Evolutionary conservation across 768 basidiomycete species (phyloP), one percentile per base, ranked within the genome.

Genomic region (Suillus weaverae): DNA sequence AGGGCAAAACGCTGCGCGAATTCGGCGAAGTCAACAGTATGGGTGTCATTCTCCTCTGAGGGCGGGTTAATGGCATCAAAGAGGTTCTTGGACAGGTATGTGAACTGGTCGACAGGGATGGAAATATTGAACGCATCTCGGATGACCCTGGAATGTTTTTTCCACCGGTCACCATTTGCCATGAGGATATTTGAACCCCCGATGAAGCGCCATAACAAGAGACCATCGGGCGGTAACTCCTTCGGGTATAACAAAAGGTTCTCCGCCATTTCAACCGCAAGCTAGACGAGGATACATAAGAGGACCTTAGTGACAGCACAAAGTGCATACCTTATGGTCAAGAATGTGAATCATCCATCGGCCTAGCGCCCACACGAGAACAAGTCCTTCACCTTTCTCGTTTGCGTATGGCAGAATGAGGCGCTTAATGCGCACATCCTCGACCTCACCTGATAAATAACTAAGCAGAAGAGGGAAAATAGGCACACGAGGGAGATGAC

Each of bases 281-380:
- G 61, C 36, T 41, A 6, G 26, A 36, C 22, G 13, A 41, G 7
- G 35, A 59, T 6, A 16, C 5, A 22, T 5, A 56, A 22, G 8
- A 22, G 44, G 26, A 2, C 26, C 22, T 26, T 32, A n/a, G 33
- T 16, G 30, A 48, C 18, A 22, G 53, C 2, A 36, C 14, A 39
- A 30, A 22, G 20, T 16, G 59, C 8, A 20, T 36, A 79, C 81
- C 62, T 76, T 69, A 5, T 66, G 65, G 53, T 81, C 80, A 13
- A 81, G 65, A 26, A 81, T 70, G 54, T 81, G 80, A 44, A 81
- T 72, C 46, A 76, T 76, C 81, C 81, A 81, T 67, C 73, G 70
- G 26, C 81, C 80, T 6, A 81, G 72, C 60, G 75, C 74, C 67
- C 73, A 81, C 2, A 81, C 79, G 6, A 78, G 66, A 4, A 80